Evolutionary conservation across 129 eudicot species (phyloP), one percentile per base, ranked within the genome.

Genomic region (Heracleum sosnowskyi): DNA sequence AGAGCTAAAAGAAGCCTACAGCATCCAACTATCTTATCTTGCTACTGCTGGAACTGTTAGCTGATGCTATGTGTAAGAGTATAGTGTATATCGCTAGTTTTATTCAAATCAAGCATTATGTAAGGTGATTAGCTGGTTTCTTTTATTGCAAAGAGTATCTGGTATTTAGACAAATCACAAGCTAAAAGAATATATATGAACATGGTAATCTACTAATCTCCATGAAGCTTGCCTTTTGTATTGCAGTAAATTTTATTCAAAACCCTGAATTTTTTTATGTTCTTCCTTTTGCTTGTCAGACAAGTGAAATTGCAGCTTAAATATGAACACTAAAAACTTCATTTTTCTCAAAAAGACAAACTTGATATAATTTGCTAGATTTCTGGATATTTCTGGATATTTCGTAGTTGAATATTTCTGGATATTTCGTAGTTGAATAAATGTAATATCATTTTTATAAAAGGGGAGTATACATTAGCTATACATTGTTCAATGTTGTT

Each of bases 1-100:
- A 40, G 93, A 85, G 85, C 96, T 94, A 68, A 91, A 91, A 88
- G 90, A 91, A 81, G 91, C 97, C 51, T 91, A 94, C 81, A 88
- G 90, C 83, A 77, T 89, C 76, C 97, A 94, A 84, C 89, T 94
- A 44, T 80, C 97, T 8, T 90, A 86, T 85, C 92, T 94, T 76
- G 93, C 96, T 63, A 78, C 90, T 69, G 68, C 78, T 36, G 91
- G 83, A 74, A 69, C 62, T 76, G 37, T 71, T 46, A 83, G 77
- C 70, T 89, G 81, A 81, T 75, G 7, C 4, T 36, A 39, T 22
- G 34, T 16, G 34, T 20, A 40, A 31, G 34, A 63, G 31, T 8
- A 76, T 24, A 12, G 47, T 24, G 34, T 51, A 34, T 76, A 7
- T 11, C 20, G 5, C 36, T 35, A 17, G 5, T 37, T 72, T 57